Evolutionary conservation across 495 filamentous ascomycete genomes (phyloP).

Genomic region (Penicillium egyptiacum): DNA sequence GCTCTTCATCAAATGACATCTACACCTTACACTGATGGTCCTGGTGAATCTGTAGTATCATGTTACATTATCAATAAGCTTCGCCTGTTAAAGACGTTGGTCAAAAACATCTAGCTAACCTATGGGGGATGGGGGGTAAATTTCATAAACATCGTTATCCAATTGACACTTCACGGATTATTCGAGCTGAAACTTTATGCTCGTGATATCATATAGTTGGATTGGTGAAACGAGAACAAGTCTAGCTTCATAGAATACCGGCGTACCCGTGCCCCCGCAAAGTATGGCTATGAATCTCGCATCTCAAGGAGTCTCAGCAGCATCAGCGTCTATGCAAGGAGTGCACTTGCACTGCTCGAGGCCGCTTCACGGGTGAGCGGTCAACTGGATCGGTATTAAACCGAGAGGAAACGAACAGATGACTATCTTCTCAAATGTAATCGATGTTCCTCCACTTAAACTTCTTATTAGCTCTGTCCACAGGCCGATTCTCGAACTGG

Average conservation of each 20-base stretch:
- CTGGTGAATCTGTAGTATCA: background rate
- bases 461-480: conserved; percentile 85
- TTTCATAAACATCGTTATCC: background rate
- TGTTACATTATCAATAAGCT: background rate
- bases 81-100: background rate
- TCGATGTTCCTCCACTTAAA: conserved; percentile 75
- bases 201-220: background rate
- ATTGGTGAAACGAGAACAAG: background rate
- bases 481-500: conserved; percentile 78
- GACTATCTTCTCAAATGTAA: conserved; percentile 53
- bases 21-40: background rate
- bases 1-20: background rate
- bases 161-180: background rate
- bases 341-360: background rate
- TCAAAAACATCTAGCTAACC: background rate
- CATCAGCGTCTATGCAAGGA: no score
- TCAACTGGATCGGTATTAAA: background rate
- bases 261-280: background rate
- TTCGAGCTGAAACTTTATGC: background rate
- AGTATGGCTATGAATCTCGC: background rate
- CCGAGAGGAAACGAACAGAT: background rate
- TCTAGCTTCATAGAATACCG: background rate
- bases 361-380: background rate
- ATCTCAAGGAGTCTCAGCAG: background rate
- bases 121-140: background rate